These are phyloP conservation scores for Coffea canephora DNA, from an alignment of 257 asterid genomes.

Conservation along the genomic window DNA sequence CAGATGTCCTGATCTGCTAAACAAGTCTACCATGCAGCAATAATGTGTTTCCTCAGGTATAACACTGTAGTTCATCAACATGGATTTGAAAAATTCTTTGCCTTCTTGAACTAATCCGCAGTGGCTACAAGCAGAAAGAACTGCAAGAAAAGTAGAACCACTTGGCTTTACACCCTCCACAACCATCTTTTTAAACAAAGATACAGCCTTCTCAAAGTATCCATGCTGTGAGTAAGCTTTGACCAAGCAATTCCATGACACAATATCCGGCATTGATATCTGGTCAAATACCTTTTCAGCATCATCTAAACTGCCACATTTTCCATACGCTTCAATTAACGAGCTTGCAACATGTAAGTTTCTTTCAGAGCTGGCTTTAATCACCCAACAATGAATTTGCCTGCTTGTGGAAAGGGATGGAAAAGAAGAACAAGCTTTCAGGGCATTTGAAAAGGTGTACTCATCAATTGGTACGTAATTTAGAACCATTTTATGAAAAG, in stretches of 20 bases:
- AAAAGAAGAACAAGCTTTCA: conserved; percentile 20
- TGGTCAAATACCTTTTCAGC: conserved; percentile 17
- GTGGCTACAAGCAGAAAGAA: conserved; percentile 26
- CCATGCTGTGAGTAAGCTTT: conserved; percentile 28
- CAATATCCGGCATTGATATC: conserved; percentile 3
- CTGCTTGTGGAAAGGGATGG: conserved; percentile 20
- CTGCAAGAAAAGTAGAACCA: conserved; percentile 25
- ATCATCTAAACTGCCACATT: conserved; percentile 22
- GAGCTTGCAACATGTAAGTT: conserved; percentile 30
- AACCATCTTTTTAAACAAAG: conserved; percentile 21
- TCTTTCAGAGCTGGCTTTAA: conserved; percentile 16
- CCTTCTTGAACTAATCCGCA: conserved; percentile 30
- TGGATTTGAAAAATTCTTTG: conserved; percentile 19
- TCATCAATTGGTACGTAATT: conserved; percentile 17
- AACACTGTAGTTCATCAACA: conserved; percentile 15
- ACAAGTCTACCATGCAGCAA: conserved; percentile 33
- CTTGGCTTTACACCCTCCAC: conserved; percentile 14
- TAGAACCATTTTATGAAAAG: conserved; percentile 15
- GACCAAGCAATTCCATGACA: conserved; percentile 25
- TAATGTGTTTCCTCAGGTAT: conserved; percentile 28
- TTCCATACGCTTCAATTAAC: conserved; percentile 26
- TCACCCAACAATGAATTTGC: conserved; percentile 25
- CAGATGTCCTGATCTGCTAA: conserved; percentile 29
- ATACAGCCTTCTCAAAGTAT: conserved; percentile 5
- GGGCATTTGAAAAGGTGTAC: conserved; percentile 20